Evolutionary conservation across 495 filamentous ascomycete genomes (phyloP).

Genomic region (Stereocaulon alpinum): DNA sequence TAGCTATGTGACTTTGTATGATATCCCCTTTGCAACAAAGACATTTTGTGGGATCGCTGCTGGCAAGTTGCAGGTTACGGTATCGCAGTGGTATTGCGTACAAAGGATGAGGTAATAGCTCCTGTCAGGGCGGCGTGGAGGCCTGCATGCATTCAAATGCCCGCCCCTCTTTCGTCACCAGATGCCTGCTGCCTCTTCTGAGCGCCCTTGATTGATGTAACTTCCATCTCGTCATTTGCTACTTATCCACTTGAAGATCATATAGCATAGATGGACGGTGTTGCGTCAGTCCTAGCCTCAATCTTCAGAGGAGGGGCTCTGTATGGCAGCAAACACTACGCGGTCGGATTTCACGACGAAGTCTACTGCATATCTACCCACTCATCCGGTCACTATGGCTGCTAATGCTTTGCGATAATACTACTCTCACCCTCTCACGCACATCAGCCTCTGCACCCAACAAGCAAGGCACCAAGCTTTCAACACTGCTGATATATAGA

Average conservation of each 20-base stretch:
- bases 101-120: background rate
- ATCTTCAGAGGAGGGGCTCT: background rate
- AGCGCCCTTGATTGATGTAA: background rate
- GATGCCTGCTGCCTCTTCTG: too few relatives aligned
- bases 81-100: too few relatives aligned
- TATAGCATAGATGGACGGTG: background rate
- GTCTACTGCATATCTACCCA: background rate
- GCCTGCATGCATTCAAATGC: background rate
- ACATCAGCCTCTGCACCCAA: conserved; percentile 69
- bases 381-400: background rate
- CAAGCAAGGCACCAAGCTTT: conserved; percentile 54
- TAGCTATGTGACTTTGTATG: background rate
- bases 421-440: conserved; percentile 70
- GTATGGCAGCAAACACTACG: background rate
- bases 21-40: background rate
- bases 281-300: background rate
- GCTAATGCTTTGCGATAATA: conserved; percentile 28
- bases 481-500: conserved; percentile 67
- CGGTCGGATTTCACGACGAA: background rate
- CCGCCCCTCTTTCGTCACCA: background rate
- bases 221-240: background rate
- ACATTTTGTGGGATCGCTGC: background rate
- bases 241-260: background rate
- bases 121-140: background rate
- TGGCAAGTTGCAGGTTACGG: background rate